A percentile compares a stretch with the other conserved stretches of the same genome.
Conservation (phyloP, 306 rosid genomes). For the Lathyrus aphaca region DNA sequence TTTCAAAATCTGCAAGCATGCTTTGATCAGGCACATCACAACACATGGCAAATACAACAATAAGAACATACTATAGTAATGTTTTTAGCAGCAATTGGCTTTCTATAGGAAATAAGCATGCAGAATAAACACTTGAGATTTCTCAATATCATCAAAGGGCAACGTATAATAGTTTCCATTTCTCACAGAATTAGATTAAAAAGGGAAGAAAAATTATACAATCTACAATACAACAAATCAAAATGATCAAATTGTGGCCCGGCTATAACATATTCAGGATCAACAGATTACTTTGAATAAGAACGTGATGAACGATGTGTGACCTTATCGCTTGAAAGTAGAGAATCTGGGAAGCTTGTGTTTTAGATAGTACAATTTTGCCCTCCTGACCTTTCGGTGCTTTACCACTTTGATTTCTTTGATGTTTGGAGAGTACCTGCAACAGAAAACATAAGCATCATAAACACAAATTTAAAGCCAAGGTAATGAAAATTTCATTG, state of each 20-base stretch:
- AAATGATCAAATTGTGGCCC: constrained; percentile 37
- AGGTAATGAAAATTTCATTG: background rate
- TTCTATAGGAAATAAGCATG: constrained; percentile 16
- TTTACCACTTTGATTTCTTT: constrained; percentile 78
- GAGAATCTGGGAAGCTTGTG: constrained; percentile 97
- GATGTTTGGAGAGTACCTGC: constrained; percentile 93
- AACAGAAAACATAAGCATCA: constrained; percentile 34
- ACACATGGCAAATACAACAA: background rate
- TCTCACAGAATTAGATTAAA: constrained; percentile 24
- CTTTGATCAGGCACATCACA: background rate
- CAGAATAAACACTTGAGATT: constrained; percentile 35
- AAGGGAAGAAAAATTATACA: constrained; percentile 33
- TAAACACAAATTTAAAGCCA: constrained; percentile 19
- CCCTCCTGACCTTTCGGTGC: constrained; percentile 93
- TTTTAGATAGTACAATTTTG: constrained; percentile 82
- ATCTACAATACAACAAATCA: constrained; percentile 42
- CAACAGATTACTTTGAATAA: constrained; percentile 40
- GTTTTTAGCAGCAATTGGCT: constrained; percentile 15
- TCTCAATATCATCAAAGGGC: constrained; percentile 26
- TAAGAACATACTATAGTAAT: background rate
- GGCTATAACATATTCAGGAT: constrained; percentile 32
- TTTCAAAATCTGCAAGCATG: too few species aligned
- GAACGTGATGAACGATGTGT: constrained; percentile 22
- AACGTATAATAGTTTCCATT: constrained; percentile 21
- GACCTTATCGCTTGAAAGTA: constrained; percentile 72